A percentile compares a stretch with the other conserved stretches of the same genome.
Conservation (phyloP, 1,284 basidiomycete species). For the Sphagnurus paluster region DNA sequence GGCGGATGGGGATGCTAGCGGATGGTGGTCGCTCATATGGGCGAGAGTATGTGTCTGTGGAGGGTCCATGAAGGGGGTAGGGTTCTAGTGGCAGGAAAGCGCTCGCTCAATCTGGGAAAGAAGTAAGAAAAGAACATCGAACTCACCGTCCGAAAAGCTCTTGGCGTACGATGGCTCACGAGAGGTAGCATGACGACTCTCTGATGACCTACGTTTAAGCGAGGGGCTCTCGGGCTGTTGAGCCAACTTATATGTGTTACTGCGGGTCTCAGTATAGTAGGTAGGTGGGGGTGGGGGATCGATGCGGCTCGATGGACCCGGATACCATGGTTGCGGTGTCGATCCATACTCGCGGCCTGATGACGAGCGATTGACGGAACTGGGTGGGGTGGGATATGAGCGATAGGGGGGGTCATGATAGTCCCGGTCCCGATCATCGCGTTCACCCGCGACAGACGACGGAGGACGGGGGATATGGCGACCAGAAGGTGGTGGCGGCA, state of each 20-base stretch:
- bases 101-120: not conserved
- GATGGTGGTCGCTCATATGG: conserved; percentile 14
- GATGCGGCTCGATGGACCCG: conserved; percentile 6
- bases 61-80: conserved; percentile 10
- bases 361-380: conserved; percentile 16
- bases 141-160: conserved; percentile 15
- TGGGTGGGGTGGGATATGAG: conserved; percentile 19
- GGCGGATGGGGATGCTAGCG: conserved; percentile 20
- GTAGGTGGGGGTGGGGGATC: conserved; percentile 6
- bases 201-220: conserved; percentile 18
- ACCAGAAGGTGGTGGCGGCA: conserved; percentile 1
- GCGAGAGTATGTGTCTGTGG: conserved; percentile 8
- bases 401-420: conserved; percentile 12
- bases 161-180: conserved; percentile 20
- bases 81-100: conserved; percentile 8
- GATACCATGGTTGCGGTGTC: conserved; percentile 3
- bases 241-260: conserved; percentile 20
- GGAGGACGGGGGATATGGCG: conserved; percentile 11
- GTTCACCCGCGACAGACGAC: conserved; percentile 16
- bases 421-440: conserved; percentile 14
- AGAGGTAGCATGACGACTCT: conserved; percentile 9
- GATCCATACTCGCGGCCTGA: conserved; percentile 18
- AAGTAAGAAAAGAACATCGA: not conserved
- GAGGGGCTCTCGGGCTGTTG: conserved; percentile 19
- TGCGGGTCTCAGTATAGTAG: conserved; percentile 14